Conservation (phyloP, 805 yeast genomes). For the Starmera amethionina region DNA sequence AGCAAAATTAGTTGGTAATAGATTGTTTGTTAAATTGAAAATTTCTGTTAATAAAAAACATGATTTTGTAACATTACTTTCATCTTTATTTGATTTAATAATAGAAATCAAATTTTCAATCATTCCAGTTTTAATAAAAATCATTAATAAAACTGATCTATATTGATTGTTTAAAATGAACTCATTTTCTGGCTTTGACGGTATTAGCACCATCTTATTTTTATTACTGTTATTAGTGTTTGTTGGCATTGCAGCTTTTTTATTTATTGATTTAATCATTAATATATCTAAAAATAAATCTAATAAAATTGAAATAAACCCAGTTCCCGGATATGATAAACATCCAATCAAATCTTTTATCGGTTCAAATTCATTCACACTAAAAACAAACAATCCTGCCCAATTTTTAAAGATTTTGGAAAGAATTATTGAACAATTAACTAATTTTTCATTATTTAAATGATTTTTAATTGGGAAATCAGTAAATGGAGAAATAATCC, state of each 20-base stretch:
- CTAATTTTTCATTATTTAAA: conserved; percentile 43
- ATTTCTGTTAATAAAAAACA: conserved; percentile 57
- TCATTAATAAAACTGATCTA: conserved; percentile 47
- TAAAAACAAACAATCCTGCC: conserved; percentile 64
- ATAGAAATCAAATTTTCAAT: conserved; percentile 35
- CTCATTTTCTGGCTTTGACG: conserved; percentile 31
- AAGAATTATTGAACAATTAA: conserved; percentile 49
- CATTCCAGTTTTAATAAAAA: conserved; percentile 48
- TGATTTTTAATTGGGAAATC: conserved; percentile 43
- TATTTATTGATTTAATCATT: conserved; percentile 41
- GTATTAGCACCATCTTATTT: conserved; percentile 11
- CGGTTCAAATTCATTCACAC: conserved; percentile 44
- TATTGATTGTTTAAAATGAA: conserved; percentile 47
- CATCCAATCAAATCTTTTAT: conserved; percentile 51
- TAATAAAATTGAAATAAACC: conserved; percentile 51
- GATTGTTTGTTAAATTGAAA: conserved; percentile 37
- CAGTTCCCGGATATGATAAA: conserved; percentile 46
- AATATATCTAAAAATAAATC: conserved; percentile 66
- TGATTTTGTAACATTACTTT: conserved; percentile 44
- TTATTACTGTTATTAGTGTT: conserved; percentile 1
- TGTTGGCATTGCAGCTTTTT: conserved; percentile 2
- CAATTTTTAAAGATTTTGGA: conserved; percentile 57
- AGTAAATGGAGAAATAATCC: conserved; percentile 61
- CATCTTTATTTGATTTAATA: conserved; percentile 33
- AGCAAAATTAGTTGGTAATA: conserved; percentile 32